Percentiles rank a stretch among this genome's conserved stretches.
phyloP scores from a whole-genome alignment of 2,329 filamentous ascomycete genomes.

The Aspergillus ustus region DNA sequence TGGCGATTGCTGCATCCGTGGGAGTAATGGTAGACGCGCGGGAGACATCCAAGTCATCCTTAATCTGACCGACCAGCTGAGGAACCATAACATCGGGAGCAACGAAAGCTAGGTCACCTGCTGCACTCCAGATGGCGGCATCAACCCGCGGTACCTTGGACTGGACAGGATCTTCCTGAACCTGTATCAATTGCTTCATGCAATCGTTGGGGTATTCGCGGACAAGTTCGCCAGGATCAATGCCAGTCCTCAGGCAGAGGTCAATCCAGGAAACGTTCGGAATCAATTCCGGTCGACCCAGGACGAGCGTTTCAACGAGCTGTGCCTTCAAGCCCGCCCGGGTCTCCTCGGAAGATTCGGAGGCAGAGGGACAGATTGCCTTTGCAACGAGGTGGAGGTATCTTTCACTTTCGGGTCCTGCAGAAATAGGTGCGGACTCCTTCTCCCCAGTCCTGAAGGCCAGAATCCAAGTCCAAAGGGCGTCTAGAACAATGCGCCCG shows the following conservation, averaged over 20 bases:
- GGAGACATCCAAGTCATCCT: conserved; percentile 70
- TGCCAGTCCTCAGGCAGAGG: conserved; percentile 74
- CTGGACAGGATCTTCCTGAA: conserved; percentile 52
- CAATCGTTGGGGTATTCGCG: conserved; percentile 66
- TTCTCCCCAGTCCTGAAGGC: conserved; percentile 73
- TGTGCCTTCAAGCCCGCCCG: conserved; percentile 67
- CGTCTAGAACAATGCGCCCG: conserved; percentile 67
- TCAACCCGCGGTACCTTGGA: conserved; percentile 49
- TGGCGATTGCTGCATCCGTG: conserved; percentile 89
- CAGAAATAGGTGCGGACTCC: conserved; percentile 70
- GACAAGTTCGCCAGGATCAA: conserved; percentile 82
- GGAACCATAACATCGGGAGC: conserved; percentile 81
- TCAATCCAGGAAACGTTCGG: conserved; percentile 87
- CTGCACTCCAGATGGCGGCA: conserved; percentile 78
- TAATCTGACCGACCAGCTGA: conserved; percentile 74
- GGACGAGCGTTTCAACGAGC: conserved; percentile 75
- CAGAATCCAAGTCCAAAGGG: conserved; percentile 80
- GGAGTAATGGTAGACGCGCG: conserved; percentile 76
- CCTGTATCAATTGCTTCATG: conserved; percentile 67
- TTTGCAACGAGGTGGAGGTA: conserved; percentile 62
- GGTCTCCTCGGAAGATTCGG: conserved; percentile 33
- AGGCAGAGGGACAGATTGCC: conserved; percentile 43
- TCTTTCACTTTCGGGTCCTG: conserved; percentile 67
- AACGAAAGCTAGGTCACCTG: conserved; percentile 91
- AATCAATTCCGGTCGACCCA: conserved; percentile 78